A percentile compares a stretch with the other conserved stretches of the same genome.
These are phyloP conservation scores for Lentinula lateritia DNA, from an alignment of 768 basidiomycete species.

Conservation along the genomic window DNA sequence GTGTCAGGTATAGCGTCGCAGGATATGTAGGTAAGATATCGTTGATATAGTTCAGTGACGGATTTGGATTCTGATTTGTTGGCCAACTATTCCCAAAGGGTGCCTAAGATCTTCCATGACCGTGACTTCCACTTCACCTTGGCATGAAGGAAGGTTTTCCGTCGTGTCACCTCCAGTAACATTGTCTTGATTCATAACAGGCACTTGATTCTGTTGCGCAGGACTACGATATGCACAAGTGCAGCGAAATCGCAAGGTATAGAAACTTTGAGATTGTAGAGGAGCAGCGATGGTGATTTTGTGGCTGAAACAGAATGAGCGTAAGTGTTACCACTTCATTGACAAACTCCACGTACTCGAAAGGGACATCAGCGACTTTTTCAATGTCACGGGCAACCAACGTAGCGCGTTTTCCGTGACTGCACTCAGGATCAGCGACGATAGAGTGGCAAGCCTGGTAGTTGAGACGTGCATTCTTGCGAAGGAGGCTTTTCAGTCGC, in stretches of 20 bases:
- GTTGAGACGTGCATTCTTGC: background rate
- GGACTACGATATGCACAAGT: background rate
- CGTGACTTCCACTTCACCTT: conserved; percentile 1
- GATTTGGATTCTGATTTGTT: background rate
- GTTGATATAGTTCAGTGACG: background rate
- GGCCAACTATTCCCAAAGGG: background rate
- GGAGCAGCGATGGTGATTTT: background rate
- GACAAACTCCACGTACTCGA: background rate
- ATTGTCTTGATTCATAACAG: background rate
- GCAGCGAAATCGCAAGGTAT: background rate
- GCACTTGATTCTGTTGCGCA: background rate
- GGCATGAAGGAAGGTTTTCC: background rate
- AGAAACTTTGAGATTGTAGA: background rate
- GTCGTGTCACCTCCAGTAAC: background rate
- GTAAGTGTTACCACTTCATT: background rate
- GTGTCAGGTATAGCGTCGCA: background rate
- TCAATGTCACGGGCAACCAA: background rate
- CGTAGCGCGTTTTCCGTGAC: background rate
- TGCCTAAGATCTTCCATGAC: background rate
- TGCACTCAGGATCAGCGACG: conserved; percentile 1
- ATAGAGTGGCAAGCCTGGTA: background rate
- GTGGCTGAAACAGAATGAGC: background rate
- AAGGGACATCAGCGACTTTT: background rate
- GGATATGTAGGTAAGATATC: background rate
- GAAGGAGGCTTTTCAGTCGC: background rate